These are phyloP conservation scores for Fraxinus pennsylvanica DNA, from an alignment of 257 asterid species.

Conservation along the genomic window DNA sequence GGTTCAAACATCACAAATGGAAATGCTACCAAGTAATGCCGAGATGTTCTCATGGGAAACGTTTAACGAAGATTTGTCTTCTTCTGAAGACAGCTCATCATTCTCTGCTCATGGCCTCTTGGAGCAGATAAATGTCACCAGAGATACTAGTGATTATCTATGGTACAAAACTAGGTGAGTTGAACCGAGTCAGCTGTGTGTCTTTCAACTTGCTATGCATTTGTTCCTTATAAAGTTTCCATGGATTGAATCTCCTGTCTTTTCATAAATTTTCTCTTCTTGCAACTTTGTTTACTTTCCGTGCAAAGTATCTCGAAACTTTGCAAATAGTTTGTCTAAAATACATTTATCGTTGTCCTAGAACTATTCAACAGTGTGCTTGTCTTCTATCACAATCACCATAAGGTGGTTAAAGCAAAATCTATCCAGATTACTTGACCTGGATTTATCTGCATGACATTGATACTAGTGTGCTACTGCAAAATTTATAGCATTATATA, in stretches of 20 bases:
- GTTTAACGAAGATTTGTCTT: conserved; percentile 74
- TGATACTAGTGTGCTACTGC: not conserved
- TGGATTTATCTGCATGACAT: not conserved
- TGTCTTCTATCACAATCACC: not conserved
- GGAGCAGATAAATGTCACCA: conserved; percentile 91
- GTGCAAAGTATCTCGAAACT: not conserved
- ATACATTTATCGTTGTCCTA: not conserved
- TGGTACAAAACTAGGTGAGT: conserved; percentile 85
- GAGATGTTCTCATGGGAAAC: conserved; percentile 84
- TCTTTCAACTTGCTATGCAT: not conserved
- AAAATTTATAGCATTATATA: not conserved
- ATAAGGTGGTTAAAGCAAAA: not conserved
- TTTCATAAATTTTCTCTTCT: not conserved
- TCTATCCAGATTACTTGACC: not conserved
- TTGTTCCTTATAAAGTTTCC: not conserved
- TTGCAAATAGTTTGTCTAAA: not conserved
- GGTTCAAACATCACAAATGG: conserved; percentile 76
- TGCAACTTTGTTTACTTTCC: not conserved
- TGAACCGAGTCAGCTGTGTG: conserved; percentile 8
- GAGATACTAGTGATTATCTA: conserved; percentile 86
- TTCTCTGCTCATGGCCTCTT: conserved; percentile 71
- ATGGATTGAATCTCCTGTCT: not conserved
- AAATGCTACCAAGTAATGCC: conserved; percentile 62
- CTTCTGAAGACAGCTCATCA: conserved; percentile 70
- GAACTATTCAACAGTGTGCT: not conserved